Evolutionary conservation across 2,329 filamentous ascomycete species (phyloP), one percentile per base, ranked within the genome.

Genomic region (Pleurostoma richardsiae): DNA sequence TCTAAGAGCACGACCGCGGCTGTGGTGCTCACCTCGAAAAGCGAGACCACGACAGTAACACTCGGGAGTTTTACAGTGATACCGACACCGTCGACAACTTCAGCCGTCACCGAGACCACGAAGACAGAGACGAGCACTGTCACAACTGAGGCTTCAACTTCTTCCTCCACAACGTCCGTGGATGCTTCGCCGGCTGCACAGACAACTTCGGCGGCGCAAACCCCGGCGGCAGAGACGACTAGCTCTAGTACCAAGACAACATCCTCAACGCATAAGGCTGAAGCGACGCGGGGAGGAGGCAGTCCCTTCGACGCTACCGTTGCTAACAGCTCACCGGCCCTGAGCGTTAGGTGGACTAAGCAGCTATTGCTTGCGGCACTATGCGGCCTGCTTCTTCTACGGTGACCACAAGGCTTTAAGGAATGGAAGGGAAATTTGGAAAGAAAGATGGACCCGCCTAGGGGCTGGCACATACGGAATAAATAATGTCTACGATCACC

Each of bases 291-390:
- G 10, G 44, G 44, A 28, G 57, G 57, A 19, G 55, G 57, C n/a
- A 61, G 54, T 30, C 58, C 58, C 6, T 61, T 61, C 43, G 59
- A 61, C 42, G 27, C 41, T 8, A 38, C 46, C 6, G 45, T 39
- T 4, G 38, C 41, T 31, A 38, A 36, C 5, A 40, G 11, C n/a
- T 50, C 43, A 30, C 42, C 40, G 11, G 42, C 47, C 29, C 27
- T 26, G 6, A 39, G 30, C 41, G 10, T 43, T 7, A 5, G n/a
- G 8, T 7, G 11, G 4, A 8, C 29, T 3, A 38, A 26, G 44
- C 31, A 36, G n/a, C 33, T 8, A 36, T 36, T 8, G 8, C 8
- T 36, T n/a, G n/a, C n/a, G n/a, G 33, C 33, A 36, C n/a, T 36
- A n/a, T n/a, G 8, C 8, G 33, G 33, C 33, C 33, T 36, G 33